Evolutionary conservation across 441 rosid genomes (phyloP).

Genomic region (Populus hybrid): DNA sequence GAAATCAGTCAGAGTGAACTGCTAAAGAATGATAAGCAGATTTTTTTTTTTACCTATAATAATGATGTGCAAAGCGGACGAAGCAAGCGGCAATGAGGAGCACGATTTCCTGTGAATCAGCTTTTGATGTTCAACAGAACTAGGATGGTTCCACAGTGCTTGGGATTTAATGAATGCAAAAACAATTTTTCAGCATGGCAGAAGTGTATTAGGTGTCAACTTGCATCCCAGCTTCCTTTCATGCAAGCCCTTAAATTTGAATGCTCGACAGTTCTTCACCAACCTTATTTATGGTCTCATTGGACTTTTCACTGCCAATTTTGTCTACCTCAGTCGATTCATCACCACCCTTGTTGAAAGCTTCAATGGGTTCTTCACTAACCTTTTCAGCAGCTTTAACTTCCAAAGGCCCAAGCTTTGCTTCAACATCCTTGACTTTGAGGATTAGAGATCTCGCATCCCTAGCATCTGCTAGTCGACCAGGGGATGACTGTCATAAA

Average conservation of each 20-base stretch:
- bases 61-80: too few species aligned
- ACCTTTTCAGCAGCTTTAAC: slow-evolving; percentile 24
- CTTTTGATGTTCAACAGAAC: too few species aligned
- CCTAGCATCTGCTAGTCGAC: slow-evolving; percentile 40
- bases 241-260: slow-evolving; percentile 9
- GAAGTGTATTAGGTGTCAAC: neutral
- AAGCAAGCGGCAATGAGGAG: too few species aligned
- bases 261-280: slow-evolving; percentile 17
- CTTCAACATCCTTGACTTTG: slow-evolving; percentile 63
- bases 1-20: neutral
- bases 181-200: neutral
- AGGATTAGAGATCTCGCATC: slow-evolving; percentile 57
- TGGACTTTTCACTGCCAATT: neutral
- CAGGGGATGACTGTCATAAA: slow-evolving; percentile 45
- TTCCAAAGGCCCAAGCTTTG: slow-evolving; percentile 54
- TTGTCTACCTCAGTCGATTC: neutral
- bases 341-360: neutral
- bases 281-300: neutral
- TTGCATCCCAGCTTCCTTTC: slow-evolving; percentile 23
- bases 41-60: too few species aligned
- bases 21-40: neutral
- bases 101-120: too few species aligned
- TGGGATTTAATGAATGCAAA: too few species aligned
- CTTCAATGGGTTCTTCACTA: slow-evolving; percentile 9
- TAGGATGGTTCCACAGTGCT: too few species aligned